These are phyloP conservation scores for Sicyos edulis DNA, from an alignment of 306 rosid genomes.

Conservation along the genomic window DNA sequence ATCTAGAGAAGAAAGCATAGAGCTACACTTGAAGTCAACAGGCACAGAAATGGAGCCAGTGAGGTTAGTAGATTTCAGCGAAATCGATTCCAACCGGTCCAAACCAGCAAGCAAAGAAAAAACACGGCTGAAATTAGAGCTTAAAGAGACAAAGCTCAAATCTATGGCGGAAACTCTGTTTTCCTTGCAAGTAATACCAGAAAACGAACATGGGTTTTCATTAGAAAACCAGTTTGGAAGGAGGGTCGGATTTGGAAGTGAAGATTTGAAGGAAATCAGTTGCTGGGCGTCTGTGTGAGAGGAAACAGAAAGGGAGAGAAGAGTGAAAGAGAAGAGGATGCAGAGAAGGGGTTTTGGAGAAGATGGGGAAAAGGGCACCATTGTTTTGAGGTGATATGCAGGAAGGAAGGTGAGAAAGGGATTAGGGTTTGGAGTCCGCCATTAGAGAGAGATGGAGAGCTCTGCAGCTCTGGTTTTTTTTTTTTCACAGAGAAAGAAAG, in stretches of 20 bases:
- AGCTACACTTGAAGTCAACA: slow-evolving; percentile 35
- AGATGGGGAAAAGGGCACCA: slow-evolving; percentile 24
- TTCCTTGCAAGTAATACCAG: slow-evolving; percentile 53
- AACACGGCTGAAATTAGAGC: slow-evolving; percentile 48
- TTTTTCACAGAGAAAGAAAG: slow-evolving; percentile 9
- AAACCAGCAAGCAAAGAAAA: slow-evolving; percentile 42
- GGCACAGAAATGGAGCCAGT: slow-evolving; percentile 44
- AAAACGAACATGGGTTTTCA: slow-evolving; percentile 50
- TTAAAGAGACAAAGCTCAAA: slow-evolving; percentile 37
- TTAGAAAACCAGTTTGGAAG: slow-evolving; percentile 58
- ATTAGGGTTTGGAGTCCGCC: slow-evolving; percentile 43
- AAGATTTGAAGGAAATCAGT: slow-evolving; percentile 57
- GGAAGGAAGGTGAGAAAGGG: background rate
- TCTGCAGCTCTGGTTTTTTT: slow-evolving; percentile 26
- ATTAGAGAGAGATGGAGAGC: slow-evolving; percentile 40
- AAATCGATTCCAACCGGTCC: slow-evolving; percentile 45
- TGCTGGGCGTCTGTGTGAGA: slow-evolving; percentile 29
- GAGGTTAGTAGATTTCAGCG: slow-evolving; percentile 42
- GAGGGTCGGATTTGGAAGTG: slow-evolving; percentile 41
- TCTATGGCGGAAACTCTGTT: slow-evolving; percentile 52
- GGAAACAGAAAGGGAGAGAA: slow-evolving; percentile 3
- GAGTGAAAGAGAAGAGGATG: background rate
- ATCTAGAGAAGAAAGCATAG: slow-evolving; percentile 53
- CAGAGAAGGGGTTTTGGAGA: slow-evolving; percentile 8
- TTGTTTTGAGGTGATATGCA: slow-evolving; percentile 5